Evolutionary conservation across 495 filamentous ascomycete species (phyloP), one percentile per base, ranked within the genome.

Genomic region (Daldinia vernicosa): DNA sequence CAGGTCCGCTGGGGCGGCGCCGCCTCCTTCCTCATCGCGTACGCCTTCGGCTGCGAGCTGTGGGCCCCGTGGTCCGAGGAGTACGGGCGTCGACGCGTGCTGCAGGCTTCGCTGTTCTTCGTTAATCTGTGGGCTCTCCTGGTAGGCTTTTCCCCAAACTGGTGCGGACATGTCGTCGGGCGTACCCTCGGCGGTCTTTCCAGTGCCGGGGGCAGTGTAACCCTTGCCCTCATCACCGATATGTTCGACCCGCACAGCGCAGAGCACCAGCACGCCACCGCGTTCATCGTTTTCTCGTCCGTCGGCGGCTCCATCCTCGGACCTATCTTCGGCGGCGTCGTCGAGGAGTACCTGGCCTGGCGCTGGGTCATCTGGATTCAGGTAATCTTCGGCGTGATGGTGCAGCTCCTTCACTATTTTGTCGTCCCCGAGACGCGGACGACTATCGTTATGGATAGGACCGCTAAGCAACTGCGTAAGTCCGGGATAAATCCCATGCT

Each of bases 11-110:
- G 70, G 70, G 70, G 70, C 24, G 70, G 65, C 3, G 85, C 81
- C 50, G 86, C 85, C n/a, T 83, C 86, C 5, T 90, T 89, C 77
- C 78, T 90, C 17, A 81, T 90, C 45, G 69, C 86, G 0, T 90
- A 90, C 69, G 87, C 86, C 6, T 89, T 90, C 68, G 88, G 87
- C 26, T 89, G 88, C 77, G 88, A 90, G 69, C 80, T 90, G 0
- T 90, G 88, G 88, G 88, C 88, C 0, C 88, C 88, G 0, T 90
- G 88, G 88, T 87, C 84, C 66, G 88, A 90, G 62, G 88, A 90
- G 55, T 75, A 87, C 52, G 88, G 88, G 12, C 84, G 88, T 12
- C 85, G 84, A 74, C 83, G 83, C 0, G 84, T 89, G 40, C 76
- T 89, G 17, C 88, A 90, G 72, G 45, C 78, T 0, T 86, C 82